phyloP scores from a whole-genome alignment of 331 rosid genomes.

The Stylosanthes scabra region DNA sequence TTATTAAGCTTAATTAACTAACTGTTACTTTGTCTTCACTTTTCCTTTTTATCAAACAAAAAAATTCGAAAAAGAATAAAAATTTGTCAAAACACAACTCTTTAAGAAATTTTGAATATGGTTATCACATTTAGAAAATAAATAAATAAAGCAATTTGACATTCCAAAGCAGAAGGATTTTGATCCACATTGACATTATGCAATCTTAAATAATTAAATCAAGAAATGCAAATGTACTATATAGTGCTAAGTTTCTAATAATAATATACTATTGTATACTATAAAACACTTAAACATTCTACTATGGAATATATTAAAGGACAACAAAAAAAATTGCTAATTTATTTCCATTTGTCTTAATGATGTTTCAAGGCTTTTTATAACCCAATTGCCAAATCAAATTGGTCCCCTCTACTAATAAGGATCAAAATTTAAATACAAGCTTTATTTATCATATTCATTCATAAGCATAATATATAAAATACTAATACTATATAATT shows the following conservation, averaged over 20 bases:
- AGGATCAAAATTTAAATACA: neutral
- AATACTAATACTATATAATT: neutral
- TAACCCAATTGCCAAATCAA: neutral
- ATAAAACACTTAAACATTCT: too few relatives aligned
- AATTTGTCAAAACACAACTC: neutral
- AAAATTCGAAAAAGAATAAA: too few relatives aligned
- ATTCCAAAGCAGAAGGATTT: neutral
- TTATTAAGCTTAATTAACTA: neutral
- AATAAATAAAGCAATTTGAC: neutral
- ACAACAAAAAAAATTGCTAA: neutral
- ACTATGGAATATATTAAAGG: neutral
- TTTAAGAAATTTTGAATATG: neutral
- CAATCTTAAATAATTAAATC: neutral
- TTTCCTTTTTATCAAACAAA: too few relatives aligned
- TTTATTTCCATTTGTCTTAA: conserved; percentile 7
- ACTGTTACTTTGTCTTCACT: neutral
- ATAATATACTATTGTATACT: too few relatives aligned
- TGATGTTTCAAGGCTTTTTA: neutral
- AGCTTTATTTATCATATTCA: neutral
- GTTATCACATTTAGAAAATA: neutral
- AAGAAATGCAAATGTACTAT: neutral
- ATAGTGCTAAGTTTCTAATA: too few relatives aligned
- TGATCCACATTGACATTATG: too few relatives aligned
- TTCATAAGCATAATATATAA: neutral
- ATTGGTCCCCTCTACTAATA: neutral